phyloP scores from a whole-genome alignment of 176 grass and related monocot species.

The Luzula sylvatica region DNA sequence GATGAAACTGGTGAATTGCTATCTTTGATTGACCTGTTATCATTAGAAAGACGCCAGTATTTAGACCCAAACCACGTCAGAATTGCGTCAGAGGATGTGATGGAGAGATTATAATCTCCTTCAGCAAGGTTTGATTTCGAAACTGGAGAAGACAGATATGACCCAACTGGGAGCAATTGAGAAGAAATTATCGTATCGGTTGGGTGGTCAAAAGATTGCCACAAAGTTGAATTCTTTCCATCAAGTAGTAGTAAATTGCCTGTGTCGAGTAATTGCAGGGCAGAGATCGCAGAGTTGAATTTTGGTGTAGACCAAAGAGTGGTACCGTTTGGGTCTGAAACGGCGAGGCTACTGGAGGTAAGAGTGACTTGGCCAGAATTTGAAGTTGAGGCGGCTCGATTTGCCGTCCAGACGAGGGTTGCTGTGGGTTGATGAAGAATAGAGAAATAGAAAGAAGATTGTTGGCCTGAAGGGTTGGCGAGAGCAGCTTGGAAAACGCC shows the following conservation, averaged over 20 bases:
- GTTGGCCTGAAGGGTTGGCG: constrained; percentile 36
- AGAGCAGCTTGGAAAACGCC: constrained; percentile 37
- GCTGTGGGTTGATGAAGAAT: constrained; percentile 37
- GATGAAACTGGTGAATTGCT: constrained; percentile 24
- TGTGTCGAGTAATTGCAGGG: constrained; percentile 44
- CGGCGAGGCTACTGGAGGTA: constrained; percentile 28
- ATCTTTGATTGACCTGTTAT: constrained; percentile 40
- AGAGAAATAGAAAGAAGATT: constrained; percentile 49
- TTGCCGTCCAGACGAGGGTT: constrained; percentile 62
- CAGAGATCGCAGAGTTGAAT: constrained; percentile 18
- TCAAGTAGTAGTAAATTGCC: constrained; percentile 70
- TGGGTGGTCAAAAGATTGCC: constrained; percentile 67
- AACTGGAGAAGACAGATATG: constrained; percentile 28
- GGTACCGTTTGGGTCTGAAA: constrained; percentile 28
- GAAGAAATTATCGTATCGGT: constrained; percentile 55
- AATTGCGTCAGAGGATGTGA: constrained; percentile 18
- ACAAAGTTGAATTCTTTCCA: constrained; percentile 45
- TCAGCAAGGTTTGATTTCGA: constrained; percentile 12
- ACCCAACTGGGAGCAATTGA: constrained; percentile 35
- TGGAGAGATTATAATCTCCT: constrained; percentile 36
- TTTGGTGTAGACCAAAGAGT: constrained; percentile 51
- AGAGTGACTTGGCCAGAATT: constrained; percentile 37
- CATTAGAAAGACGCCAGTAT: constrained; percentile 68
- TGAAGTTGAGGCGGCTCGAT: constrained; percentile 33
- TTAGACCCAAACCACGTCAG: constrained; percentile 45